Evolutionary conservation across 495 filamentous ascomycete genomes (phyloP).

Genomic region (Penicillium ucsense): DNA sequence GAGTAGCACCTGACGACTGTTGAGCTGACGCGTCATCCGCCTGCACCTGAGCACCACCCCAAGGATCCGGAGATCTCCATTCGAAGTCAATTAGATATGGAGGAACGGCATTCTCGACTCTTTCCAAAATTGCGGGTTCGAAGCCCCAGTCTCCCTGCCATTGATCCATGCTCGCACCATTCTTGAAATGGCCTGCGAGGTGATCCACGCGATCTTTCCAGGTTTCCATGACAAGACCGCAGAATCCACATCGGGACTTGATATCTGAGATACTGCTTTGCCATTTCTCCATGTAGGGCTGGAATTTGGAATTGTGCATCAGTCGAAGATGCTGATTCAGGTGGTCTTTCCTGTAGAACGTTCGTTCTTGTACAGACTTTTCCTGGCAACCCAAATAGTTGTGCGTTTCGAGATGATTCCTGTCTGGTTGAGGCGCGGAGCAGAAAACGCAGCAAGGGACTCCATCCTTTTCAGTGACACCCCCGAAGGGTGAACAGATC

Average conservation of each 20-base stretch:
- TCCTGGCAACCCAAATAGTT: conserved; percentile 68
- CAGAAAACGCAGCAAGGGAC: conserved; percentile 62
- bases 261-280: conserved; percentile 62
- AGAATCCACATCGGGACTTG: conserved; percentile 66
- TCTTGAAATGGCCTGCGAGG: conserved; percentile 65
- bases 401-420: conserved; percentile 64
- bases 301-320: conserved; percentile 66
- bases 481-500: conserved; percentile 61
- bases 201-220: conserved; percentile 66
- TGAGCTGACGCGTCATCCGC: conserved; percentile 9
- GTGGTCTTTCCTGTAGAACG: conserved; percentile 85
- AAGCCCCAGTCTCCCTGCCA: conserved; percentile 80
- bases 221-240: conserved; percentile 53
- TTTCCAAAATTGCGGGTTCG: conserved; percentile 52
- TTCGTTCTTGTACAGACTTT: conserved; percentile 59
- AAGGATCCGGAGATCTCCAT: conserved; percentile 28
- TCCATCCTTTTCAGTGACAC: conserved; percentile 32
- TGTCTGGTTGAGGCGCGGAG: conserved; percentile 51
- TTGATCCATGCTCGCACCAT: conserved; percentile 60
- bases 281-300: conserved; percentile 67
- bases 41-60: conserved; percentile 15
- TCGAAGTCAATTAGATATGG: conserved; percentile 45
- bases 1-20: conserved; percentile 25
- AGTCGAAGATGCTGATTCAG: conserved; percentile 75
- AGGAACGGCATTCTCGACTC: conserved; percentile 65